Base-by-base conservation (phyloP, 768 basidiomycete genomes). In the Strobilomyces dryophilus region DNA sequence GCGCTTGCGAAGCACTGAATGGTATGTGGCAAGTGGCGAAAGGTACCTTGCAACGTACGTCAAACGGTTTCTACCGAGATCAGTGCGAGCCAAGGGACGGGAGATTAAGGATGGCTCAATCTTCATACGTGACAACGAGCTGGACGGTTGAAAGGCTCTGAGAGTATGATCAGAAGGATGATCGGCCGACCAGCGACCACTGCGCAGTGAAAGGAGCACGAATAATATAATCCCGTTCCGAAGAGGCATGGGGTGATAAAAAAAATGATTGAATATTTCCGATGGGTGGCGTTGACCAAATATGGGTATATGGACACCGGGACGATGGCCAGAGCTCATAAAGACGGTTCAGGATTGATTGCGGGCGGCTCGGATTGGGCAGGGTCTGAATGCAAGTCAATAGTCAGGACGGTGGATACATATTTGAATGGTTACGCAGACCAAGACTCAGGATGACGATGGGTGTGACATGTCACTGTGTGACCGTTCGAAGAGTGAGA, bases 401-500 rank as follows among this genome's bases (percentile, higher is more conserved):
- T 2, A 5, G 32, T 3, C 10, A 3, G 32, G 31, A 31, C 10
- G 31, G 31, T 31, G n/a, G n/a, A n/a, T 31, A 31, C 31, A 5
- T 31, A 31, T 35, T n/a, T 27, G 27, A 27, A 27, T 27, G 36
- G 36, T 37, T n/a, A n/a, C 17, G 36, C 36, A 37, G 36, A 3
- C 36, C 15, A 15, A 34, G 8, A 34, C n/a, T n/a, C n/a, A n/a
- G n/a, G n/a, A 10, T 34, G 15, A 4, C 15, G 4, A n/a, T 11
- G 5, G 1, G 39, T 15, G 61, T 61, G 55, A 61, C 47, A 3
- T 27, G 62, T 68, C 54, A 62, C 57, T 15, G 0, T 20, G 66
- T 66, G 52, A 68, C 60, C 34, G 53, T 58, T 56, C 42, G 48
- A 47, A 34, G 29, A 55, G 55, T 66, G 61, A 61, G 59, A 66